A percentile compares a stretch with the other conserved stretches of the same genome.
Conservation (phyloP, 1,139 yeast species). For the Yamadazyma pseudoaaseri region DNA sequence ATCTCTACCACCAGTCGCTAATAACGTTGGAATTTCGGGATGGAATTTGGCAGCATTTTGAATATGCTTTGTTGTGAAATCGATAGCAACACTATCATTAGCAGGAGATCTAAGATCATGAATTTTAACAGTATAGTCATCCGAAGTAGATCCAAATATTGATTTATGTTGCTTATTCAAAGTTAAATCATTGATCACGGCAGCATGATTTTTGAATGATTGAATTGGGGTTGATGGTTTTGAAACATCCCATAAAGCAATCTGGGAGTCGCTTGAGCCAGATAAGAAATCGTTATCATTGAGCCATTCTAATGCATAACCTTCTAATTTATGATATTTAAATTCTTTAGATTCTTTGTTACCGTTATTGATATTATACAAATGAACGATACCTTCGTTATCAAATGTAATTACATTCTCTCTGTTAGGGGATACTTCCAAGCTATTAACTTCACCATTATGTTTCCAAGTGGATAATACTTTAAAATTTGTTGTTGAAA, state of each 20-base stretch:
- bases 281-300: constrained; percentile 50
- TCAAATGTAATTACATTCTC: constrained; percentile 49
- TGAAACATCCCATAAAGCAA: constrained; percentile 68
- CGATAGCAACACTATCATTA: constrained; percentile 40
- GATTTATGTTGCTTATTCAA: constrained; percentile 38
- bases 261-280: constrained; percentile 64
- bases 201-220: constrained; percentile 45
- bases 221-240: constrained; percentile 44
- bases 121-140: constrained; percentile 64
- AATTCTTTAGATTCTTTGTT: constrained; percentile 33
- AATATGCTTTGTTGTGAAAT: constrained; percentile 41
- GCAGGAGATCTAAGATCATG: constrained; percentile 59
- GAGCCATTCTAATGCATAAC: constrained; percentile 71
- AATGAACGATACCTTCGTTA: constrained; percentile 47
- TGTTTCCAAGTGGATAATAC: constrained; percentile 49
- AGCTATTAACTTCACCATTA: constrained; percentile 52
- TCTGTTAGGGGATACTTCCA: constrained; percentile 37
- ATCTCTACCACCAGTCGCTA: constrained; percentile 57
- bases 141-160: constrained; percentile 71
- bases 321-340: constrained; percentile 63
- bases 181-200: constrained; percentile 56
- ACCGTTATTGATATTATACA: constrained; percentile 31
- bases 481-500: constrained; percentile 24
- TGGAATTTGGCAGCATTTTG: constrained; percentile 53
- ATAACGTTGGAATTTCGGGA: constrained; percentile 40